These are phyloP conservation scores for Pythium rishiriense DNA, from an alignment of 352 stramenopile species.

Conservation along the genomic window DNA sequence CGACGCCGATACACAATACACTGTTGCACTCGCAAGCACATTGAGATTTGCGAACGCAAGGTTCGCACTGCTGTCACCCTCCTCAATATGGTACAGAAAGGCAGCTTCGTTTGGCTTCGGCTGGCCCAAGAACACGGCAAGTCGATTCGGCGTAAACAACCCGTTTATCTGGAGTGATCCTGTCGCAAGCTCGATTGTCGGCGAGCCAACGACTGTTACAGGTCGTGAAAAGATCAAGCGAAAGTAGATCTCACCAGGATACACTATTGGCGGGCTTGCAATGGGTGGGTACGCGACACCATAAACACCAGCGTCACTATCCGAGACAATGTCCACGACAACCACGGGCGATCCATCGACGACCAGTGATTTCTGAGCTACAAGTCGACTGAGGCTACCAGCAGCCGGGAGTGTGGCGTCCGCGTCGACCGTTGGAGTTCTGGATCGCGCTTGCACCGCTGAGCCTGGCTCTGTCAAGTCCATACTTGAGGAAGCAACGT, in stretches of 20 bases:
- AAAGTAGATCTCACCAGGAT: constrained; percentile 70
- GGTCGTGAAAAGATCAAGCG: constrained; percentile 59
- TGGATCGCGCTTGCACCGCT: constrained; percentile 37
- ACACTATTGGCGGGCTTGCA: constrained; percentile 48
- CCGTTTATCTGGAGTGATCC: constrained; percentile 53
- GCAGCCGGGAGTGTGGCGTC: constrained; percentile 36
- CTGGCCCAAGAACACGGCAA: constrained; percentile 48
- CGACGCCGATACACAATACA: constrained; percentile 54
- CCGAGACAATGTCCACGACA: constrained; percentile 46
- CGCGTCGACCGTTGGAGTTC: constrained; percentile 35
- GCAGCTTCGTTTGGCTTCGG: constrained; percentile 44
- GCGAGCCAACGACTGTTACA: constrained; percentile 44
- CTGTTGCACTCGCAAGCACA: constrained; percentile 37
- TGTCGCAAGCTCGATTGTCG: constrained; percentile 58
- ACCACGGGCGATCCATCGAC: constrained; percentile 48
- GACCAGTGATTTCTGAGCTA: constrained; percentile 33
- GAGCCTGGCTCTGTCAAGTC: constrained; percentile 21
- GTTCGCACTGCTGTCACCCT: constrained; percentile 54
- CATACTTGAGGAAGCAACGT: constrained; percentile 32
- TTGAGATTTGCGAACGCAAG: constrained; percentile 51
- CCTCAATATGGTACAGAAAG: constrained; percentile 67
- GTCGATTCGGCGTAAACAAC: constrained; percentile 41
- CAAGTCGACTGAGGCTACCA: constrained; percentile 30
- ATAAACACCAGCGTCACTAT: constrained; percentile 53
- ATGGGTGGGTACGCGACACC: constrained; percentile 57